These are phyloP conservation scores for Cornus controversa DNA, from an alignment of 148 eudicot species.

Conservation along the genomic window DNA sequence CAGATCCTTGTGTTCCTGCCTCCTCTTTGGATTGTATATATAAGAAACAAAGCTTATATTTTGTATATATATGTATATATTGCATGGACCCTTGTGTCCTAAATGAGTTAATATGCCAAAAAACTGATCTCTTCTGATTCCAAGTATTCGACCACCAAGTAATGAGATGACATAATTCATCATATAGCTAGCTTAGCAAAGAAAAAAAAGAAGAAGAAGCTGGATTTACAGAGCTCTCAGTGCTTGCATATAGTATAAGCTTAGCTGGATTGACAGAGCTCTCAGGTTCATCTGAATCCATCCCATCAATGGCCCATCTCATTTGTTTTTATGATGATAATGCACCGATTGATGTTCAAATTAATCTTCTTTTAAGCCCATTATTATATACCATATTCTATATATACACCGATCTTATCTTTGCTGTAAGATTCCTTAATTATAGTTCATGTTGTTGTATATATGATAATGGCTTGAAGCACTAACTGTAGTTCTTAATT, in stretches of 20 bases:
- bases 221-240: too few relatives aligned
- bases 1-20: neutral
- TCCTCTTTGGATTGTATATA: neutral
- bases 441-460: neutral
- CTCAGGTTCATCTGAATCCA: neutral
- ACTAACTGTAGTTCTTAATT: neutral
- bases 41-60: neutral
- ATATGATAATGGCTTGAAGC: too few relatives aligned
- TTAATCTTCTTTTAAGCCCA: neutral
- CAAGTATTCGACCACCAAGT: neutral
- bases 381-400: too few relatives aligned
- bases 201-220: too few relatives aligned
- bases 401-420: neutral
- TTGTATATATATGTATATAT: neutral
- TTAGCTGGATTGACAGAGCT: conserved; percentile 1
- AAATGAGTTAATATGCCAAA: neutral
- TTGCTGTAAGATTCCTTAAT: conserved; percentile 14
- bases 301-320: neutral
- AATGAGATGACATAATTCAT: neutral
- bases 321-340: neutral
- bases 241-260: neutral
- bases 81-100: neutral
- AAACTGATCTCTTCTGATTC: neutral
- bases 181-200: neutral
- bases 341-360: neutral